These are phyloP conservation scores for Ceratocystiopsis brevicomis DNA, from an alignment of 2,329 filamentous ascomycete species.

Conservation along the genomic window DNA sequence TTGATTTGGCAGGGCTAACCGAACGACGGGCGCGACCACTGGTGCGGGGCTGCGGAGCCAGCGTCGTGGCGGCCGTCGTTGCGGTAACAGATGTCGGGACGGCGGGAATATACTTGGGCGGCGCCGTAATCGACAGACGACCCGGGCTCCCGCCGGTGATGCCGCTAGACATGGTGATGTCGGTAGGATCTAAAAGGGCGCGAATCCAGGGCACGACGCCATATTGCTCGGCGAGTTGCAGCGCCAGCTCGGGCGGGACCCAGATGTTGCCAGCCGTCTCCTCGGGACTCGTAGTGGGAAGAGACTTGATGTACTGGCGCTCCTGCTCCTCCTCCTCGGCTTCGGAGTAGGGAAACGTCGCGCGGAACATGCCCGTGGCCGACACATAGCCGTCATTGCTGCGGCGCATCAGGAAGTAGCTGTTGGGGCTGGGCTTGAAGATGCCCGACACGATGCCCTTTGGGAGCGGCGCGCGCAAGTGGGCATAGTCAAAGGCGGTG, in stretches of 20 bases:
- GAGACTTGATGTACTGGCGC: conserved; percentile 68
- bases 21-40: conserved; percentile 33
- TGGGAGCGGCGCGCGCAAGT: conserved; percentile 78
- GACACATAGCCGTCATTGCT: conserved; percentile 72
- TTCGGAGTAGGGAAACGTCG: conserved; percentile 64
- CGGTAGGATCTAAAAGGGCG: conserved; percentile 75
- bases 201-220: conserved; percentile 70
- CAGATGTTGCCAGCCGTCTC: conserved; percentile 95
- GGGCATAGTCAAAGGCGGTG: conserved; percentile 86
- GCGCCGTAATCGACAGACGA: conserved; percentile 53
- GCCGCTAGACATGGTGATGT: conserved; percentile 36
- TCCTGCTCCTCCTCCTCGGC: conserved; percentile 54
- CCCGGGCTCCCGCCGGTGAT: conserved; percentile 37
- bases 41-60: conserved; percentile 15
- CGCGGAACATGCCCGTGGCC: conserved; percentile 85
- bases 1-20: conserved; percentile 34
- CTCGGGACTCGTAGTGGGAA: conserved; percentile 63
- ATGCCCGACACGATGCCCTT: conserved; percentile 86
- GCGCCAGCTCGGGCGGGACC: conserved; percentile 69
- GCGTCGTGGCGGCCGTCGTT: conserved; percentile 11
- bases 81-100: conserved; percentile 4
- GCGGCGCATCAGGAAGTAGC: conserved; percentile 91
- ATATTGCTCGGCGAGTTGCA: conserved; percentile 74
- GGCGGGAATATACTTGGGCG: conserved; percentile 47
- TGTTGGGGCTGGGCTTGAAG: conserved; percentile 73